Evolutionary conservation across 2,329 filamentous ascomycete species (phyloP).

Genomic region (Fusarium temperatum): DNA sequence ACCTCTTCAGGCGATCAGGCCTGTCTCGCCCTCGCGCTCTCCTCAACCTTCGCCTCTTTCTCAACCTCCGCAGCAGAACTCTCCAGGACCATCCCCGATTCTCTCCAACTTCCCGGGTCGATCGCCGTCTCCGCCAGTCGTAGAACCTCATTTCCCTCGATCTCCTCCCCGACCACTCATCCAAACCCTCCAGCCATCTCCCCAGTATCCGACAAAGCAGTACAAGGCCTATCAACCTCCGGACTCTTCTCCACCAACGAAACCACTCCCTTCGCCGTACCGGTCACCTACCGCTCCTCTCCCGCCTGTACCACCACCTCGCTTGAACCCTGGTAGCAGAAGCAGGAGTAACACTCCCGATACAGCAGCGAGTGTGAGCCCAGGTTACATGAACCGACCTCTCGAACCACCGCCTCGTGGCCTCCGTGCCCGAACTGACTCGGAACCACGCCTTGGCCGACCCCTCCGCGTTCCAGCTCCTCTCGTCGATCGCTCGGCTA

Average conservation of each 20-base stretch:
- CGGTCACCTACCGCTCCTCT: slow-evolving; percentile 23
- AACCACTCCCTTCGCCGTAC: slow-evolving; percentile 24
- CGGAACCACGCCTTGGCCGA: slow-evolving; percentile 35
- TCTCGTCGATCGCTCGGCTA: slow-evolving; percentile 27
- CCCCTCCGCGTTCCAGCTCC: slow-evolving; percentile 38
- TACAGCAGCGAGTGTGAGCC: neutral
- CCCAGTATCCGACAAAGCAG: slow-evolving; percentile 14
- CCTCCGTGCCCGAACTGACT: slow-evolving; percentile 41
- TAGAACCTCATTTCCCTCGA: slow-evolving; percentile 1
- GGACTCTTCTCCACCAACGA: slow-evolving; percentile 16
- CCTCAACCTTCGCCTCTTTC: slow-evolving; percentile 31
- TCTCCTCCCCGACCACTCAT: neutral
- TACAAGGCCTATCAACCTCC: slow-evolving; percentile 32
- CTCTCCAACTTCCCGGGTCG: slow-evolving; percentile 15
- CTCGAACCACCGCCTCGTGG: slow-evolving; percentile 41
- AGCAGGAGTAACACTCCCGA: slow-evolving; percentile 16
- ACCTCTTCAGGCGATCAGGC: slow-evolving; percentile 12
- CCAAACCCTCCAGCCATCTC: slow-evolving; percentile 5
- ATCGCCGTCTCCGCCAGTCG: neutral
- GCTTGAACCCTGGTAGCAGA: slow-evolving; percentile 13
- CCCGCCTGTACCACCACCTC: slow-evolving; percentile 23
- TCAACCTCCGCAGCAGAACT: slow-evolving; percentile 29
- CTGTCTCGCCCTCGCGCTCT: slow-evolving; percentile 27
- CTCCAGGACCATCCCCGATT: slow-evolving; percentile 22
- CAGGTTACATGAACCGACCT: slow-evolving; percentile 34